Evolutionary conservation across 1,139 yeast species (phyloP).

Genomic region (Candida sojae): DNA sequence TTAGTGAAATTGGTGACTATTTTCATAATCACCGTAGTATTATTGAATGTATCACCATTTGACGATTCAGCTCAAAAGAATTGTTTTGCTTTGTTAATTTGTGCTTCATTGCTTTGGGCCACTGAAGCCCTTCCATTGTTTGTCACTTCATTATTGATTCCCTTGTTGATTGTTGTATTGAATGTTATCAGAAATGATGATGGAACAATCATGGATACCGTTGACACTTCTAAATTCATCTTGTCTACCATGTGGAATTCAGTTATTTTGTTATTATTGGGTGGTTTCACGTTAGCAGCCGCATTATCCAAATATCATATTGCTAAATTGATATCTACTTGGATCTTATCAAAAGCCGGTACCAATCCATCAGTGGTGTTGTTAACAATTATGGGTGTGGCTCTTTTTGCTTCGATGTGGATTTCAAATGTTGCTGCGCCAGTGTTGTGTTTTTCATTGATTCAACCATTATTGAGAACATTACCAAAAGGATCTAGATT

Average conservation of each 20-base stretch:
- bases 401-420: constrained; percentile 75
- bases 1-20: constrained; percentile 50
- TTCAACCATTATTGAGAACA: constrained; percentile 64
- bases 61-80: constrained; percentile 60
- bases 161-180: constrained; percentile 57
- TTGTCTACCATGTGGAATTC: constrained; percentile 73
- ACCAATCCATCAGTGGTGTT: constrained; percentile 64
- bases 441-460: constrained; percentile 66
- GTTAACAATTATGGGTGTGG: constrained; percentile 66
- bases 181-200: constrained; percentile 58
- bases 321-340: constrained; percentile 67
- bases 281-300: constrained; percentile 76
- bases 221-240: constrained; percentile 55
- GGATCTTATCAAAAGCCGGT: constrained; percentile 65
- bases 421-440: constrained; percentile 81
- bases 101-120: constrained; percentile 76
- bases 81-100: constrained; percentile 67
- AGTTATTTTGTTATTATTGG: constrained; percentile 65
- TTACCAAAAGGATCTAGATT: constrained; percentile 62
- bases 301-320: constrained; percentile 71
- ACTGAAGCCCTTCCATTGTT: constrained; percentile 71
- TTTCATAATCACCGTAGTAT: constrained; percentile 42
- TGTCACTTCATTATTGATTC: constrained; percentile 65
- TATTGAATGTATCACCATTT: constrained; percentile 57
- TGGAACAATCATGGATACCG: constrained; percentile 55